Conservation (phyloP, 2,329 filamentous ascomycete genomes). For the Pestalotiopsis sp. region DNA sequence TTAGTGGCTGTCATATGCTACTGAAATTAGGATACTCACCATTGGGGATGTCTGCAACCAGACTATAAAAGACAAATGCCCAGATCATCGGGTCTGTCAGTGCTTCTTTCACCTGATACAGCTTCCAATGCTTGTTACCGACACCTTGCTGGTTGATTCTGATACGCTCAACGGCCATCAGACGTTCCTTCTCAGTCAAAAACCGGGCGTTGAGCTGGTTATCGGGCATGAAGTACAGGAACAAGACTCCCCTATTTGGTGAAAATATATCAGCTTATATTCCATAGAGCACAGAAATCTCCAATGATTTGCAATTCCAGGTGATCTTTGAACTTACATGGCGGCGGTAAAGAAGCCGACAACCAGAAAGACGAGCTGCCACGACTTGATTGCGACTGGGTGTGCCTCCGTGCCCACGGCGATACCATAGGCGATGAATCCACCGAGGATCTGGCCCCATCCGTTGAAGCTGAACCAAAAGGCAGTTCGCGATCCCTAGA, state of each 20-base stretch:
- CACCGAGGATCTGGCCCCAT: slow-evolving; percentile 40
- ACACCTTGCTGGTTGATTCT: slow-evolving; percentile 67
- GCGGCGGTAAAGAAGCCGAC: slow-evolving; percentile 53
- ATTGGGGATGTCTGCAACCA: slow-evolving; percentile 39
- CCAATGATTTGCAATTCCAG: not conserved
- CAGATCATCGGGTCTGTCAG: slow-evolving; percentile 39
- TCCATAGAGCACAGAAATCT: not conserved
- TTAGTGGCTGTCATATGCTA: not conserved
- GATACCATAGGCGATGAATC: slow-evolving; percentile 42
- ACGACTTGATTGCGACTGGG: slow-evolving; percentile 53
- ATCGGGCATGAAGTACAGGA: slow-evolving; percentile 50
- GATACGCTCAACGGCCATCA: slow-evolving; percentile 55
- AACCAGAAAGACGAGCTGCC: slow-evolving; percentile 64
- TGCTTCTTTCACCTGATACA: slow-evolving; percentile 55
- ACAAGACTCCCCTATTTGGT: slow-evolving; percentile 38
- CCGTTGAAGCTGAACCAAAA: slow-evolving; percentile 35
- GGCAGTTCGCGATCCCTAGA: slow-evolving; percentile 23
- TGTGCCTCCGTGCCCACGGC: slow-evolving; percentile 48
- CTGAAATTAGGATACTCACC: slow-evolving; percentile 22
- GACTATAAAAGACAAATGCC: slow-evolving; percentile 34
- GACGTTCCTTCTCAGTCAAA: slow-evolving; percentile 59
- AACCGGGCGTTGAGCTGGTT: slow-evolving; percentile 41
- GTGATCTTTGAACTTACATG: slow-evolving; percentile 23
- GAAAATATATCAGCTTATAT: not conserved
- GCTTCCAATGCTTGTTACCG: slow-evolving; percentile 68